These are phyloP conservation scores for Stemphylium vesicarium DNA, from an alignment of 2,329 filamentous ascomycete species.

Conservation along the genomic window DNA sequence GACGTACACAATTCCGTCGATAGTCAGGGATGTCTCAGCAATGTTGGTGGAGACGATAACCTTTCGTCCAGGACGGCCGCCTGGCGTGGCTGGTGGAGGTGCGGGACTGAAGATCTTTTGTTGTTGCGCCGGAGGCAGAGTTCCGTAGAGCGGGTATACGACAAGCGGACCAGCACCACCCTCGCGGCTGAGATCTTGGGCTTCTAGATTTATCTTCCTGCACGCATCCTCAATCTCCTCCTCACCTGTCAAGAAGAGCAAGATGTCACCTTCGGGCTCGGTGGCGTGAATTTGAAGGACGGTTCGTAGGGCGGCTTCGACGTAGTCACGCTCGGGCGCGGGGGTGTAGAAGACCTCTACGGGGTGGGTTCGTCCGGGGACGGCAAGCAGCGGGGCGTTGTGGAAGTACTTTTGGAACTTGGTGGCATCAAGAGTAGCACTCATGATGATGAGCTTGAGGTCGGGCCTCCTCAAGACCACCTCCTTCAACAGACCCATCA, in stretches of 20 bases:
- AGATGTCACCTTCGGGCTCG: constrained; percentile 88
- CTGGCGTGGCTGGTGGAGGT: constrained; percentile 72
- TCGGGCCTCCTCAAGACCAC: constrained; percentile 84
- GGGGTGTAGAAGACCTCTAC: constrained; percentile 99
- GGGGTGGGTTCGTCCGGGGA: constrained; percentile 92
- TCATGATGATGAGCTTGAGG: constrained; percentile 94
- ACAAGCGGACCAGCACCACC: constrained; percentile 88
- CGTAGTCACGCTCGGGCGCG: constrained; percentile 93
- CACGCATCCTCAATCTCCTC: constrained; percentile 98
- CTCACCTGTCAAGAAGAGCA: constrained; percentile 95
- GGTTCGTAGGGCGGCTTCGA: constrained; percentile 92
- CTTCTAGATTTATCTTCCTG: constrained; percentile 87
- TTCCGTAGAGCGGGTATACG: constrained; percentile 93
- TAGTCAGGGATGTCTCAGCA: constrained; percentile 95
- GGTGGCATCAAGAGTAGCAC: constrained; percentile 92
- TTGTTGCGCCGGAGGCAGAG: constrained; percentile 88
- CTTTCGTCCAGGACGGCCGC: constrained; percentile 89
- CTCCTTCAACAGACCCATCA: constrained; percentile 94
- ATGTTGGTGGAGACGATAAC: constrained; percentile 96
- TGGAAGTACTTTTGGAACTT: constrained; percentile 99
- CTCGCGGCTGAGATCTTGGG: constrained; percentile 89
- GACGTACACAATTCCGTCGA: constrained; percentile 98
- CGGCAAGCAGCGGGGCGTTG: constrained; percentile 88
- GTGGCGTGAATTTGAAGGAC: constrained; percentile 96
- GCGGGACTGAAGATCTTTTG: constrained; percentile 94